These are phyloP conservation scores for Schizophyllum commune DNA, from an alignment of 1,284 basidiomycete species.

Conservation along the genomic window DNA sequence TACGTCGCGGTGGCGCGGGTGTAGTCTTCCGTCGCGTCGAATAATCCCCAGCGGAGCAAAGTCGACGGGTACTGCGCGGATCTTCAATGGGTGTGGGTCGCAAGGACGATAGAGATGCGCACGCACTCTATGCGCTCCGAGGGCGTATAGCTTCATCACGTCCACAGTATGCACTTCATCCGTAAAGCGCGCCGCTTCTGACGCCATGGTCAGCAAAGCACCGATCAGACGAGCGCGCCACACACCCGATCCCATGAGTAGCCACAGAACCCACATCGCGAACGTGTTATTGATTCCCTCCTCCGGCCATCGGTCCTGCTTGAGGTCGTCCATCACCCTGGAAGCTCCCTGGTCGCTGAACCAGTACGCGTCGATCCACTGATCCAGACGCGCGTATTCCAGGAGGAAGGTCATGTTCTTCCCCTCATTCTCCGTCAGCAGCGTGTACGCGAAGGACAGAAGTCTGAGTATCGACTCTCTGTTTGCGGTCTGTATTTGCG, in stretches of 20 bases:
- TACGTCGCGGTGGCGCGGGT: background rate
- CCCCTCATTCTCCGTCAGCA: conserved; percentile 78
- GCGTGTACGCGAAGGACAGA: conserved; percentile 64
- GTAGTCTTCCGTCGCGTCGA: conserved; percentile 17
- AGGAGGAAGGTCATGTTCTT: conserved; percentile 65
- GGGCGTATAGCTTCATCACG: conserved; percentile 51
- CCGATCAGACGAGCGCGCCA: conserved; percentile 8
- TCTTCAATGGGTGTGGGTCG: conserved; percentile 1
- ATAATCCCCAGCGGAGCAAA: conserved; percentile 50
- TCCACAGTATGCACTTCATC: conserved; percentile 36
- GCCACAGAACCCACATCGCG: conserved; percentile 72
- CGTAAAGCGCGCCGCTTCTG: conserved; percentile 39
- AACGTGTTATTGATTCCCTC: conserved; percentile 45
- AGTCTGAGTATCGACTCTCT: conserved; percentile 28
- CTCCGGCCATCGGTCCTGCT: conserved; percentile 44
- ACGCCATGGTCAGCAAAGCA: conserved; percentile 5
- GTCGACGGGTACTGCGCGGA: conserved; percentile 50
- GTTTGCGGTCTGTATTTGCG: no score
- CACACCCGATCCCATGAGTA: conserved; percentile 53
- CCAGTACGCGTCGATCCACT: conserved; percentile 47
- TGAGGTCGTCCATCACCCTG: conserved; percentile 26
- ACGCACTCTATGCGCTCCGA: conserved; percentile 60
- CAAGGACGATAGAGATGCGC: conserved; percentile 1
- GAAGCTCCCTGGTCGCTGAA: conserved; percentile 43
- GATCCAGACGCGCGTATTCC: conserved; percentile 40